Base-by-base conservation (phyloP, 768 basidiomycete genomes). In the Boletellus ananiceps region DNA sequence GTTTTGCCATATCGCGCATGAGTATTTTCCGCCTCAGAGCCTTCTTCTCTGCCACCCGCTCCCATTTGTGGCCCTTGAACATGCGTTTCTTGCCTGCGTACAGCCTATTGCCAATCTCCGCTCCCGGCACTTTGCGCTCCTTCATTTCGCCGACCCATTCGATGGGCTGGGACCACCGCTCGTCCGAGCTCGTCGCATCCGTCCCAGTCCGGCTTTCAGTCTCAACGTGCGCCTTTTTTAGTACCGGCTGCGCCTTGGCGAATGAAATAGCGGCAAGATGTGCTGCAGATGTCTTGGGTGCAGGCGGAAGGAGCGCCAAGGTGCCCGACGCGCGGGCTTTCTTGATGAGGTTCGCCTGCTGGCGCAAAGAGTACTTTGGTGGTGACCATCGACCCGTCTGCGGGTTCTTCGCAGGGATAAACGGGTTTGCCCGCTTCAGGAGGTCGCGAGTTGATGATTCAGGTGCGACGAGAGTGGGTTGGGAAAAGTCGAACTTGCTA, bases 61-160 rank as follows among this genome's bases (percentile, higher is more conserved):
- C 85, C 84, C 86, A 90, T 58, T 79, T 86, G 74, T 92, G 89
- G n/a, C 89, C 89, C 75, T 92, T 93, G 81, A 93, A 92, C 89
- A 92, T 92, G 54, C 78, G 74, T 75, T 82, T 86, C 78, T 79
- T 86, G 50, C 75, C 82, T 9, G 83, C 80, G 56, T 92, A 93
- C 57, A 91, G 67, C 47, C 79, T 75, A 54, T 77, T 76, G 32
- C 85, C 84, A 58, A 74, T 59, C 50, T 83, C 73, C 44, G 77
- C 69, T 48, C 84, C 79, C 49, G 71, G 62, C 27, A 71, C 70
- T 35, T 61, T 63, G 63, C 72, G 75, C 47, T 68, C 65, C 57
- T 68, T 63, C 18, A 61, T 54, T 29, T 67, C 67, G 39, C 69
- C 71, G 42, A 74, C 66, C 54, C 81, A 80, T 16, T 71, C 73